These are phyloP conservation scores for Butyriboletus loyo DNA, from an alignment of 768 basidiomycete genomes.

Conservation along the genomic window DNA sequence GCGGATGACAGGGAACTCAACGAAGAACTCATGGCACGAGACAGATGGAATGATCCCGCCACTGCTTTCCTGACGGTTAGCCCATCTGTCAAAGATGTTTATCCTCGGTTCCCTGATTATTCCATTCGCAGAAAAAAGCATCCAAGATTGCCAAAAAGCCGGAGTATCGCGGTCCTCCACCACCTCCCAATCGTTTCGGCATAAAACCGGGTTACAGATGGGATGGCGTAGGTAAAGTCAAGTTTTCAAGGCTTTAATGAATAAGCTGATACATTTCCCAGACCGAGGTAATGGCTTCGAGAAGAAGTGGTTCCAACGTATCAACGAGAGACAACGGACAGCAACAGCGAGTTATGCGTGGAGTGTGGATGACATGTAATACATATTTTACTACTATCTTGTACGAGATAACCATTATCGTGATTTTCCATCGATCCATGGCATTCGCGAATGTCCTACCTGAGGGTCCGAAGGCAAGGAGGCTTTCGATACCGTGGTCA, in stretches of 20 bases:
- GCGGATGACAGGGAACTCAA: constrained; percentile 87
- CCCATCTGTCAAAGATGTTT: background rate
- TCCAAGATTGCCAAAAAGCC: constrained; percentile 77
- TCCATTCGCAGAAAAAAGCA: constrained; percentile 58
- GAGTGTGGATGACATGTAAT: constrained; percentile 92
- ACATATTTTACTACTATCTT: background rate
- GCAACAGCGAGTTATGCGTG: constrained; percentile 75
- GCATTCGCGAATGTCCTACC: background rate
- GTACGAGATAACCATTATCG: background rate
- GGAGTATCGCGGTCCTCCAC: constrained; percentile 81
- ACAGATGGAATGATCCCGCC: constrained; percentile 97
- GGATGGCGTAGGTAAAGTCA: constrained; percentile 89
- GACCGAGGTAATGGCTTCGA: constrained; percentile 95
- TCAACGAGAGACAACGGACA: constrained; percentile 70
- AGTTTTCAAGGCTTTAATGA: background rate
- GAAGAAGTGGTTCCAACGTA: constrained; percentile 83
- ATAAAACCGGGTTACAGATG: constrained; percentile 96
- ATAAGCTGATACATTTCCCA: constrained; percentile 29
- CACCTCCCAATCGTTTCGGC: constrained; percentile 92
- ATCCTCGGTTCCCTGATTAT: background rate
- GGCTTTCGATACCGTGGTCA: background rate
- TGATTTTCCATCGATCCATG: background rate
- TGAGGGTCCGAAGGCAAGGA: background rate
- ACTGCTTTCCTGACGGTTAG: constrained; percentile 87
- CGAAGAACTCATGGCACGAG: constrained; percentile 73